Evolutionary conservation across 2,329 filamentous ascomycete species (phyloP).

Genomic region (Ascosphaera aggregata): DNA sequence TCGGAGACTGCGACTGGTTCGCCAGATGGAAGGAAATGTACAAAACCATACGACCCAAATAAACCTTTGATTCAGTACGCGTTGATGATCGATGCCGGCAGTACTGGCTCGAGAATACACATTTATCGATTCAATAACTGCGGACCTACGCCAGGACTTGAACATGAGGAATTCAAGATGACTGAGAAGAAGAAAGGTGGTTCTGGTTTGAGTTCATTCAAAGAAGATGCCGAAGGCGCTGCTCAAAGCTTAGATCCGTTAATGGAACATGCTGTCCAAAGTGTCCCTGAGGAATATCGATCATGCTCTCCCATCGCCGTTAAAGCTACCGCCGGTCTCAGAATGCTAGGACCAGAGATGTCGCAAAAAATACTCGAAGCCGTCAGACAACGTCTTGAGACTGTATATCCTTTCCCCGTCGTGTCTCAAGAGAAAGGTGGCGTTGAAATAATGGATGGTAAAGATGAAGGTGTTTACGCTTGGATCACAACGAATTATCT

Average conservation of each 20-base stretch:
- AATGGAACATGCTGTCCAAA: constrained; percentile 63
- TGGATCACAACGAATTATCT: constrained; percentile 99
- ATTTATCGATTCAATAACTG: constrained; percentile 99
- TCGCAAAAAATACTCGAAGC: constrained; percentile 67
- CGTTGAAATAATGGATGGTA: constrained; percentile 92
- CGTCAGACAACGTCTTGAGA: constrained; percentile 65
- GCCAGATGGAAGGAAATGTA: constrained; percentile 36
- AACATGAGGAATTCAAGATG: constrained; percentile 82
- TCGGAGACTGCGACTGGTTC: constrained; percentile 19
- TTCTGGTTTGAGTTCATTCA: constrained; percentile 64
- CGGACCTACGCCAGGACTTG: constrained; percentile 79
- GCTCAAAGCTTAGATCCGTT: constrained; percentile 75
- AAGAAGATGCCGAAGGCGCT: constrained; percentile 62
- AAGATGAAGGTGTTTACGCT: constrained; percentile 90
- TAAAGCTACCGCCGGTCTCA: constrained; percentile 86
- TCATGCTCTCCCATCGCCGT: constrained; percentile 89
- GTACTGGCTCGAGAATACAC: constrained; percentile 92
- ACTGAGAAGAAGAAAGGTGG: constrained; percentile 66
- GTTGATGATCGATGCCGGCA: constrained; percentile 95
- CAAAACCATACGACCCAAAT: constrained; percentile 57
- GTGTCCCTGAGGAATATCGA: constrained; percentile 72
- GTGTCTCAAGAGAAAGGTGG: constrained; percentile 66
- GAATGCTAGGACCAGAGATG: constrained; percentile 60
- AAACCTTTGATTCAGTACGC: constrained; percentile 96
- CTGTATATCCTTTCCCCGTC: constrained; percentile 80